These are phyloP conservation scores for Russula sp. DNA, from an alignment of 768 basidiomycete genomes.

Conservation along the genomic window DNA sequence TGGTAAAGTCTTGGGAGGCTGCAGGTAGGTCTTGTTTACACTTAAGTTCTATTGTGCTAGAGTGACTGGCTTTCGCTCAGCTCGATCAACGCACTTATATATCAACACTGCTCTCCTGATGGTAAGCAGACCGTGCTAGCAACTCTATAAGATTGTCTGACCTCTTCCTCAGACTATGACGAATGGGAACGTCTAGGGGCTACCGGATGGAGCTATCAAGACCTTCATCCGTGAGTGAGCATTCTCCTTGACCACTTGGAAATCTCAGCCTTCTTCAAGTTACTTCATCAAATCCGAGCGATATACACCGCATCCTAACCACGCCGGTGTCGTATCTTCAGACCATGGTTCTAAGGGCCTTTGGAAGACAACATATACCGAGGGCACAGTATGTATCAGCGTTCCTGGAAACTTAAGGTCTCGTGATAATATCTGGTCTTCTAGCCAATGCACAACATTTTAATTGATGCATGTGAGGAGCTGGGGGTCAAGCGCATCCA, in stretches of 20 bases:
- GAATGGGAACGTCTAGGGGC: constrained; percentile 23
- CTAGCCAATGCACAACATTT: constrained; percentile 14
- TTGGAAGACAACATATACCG: constrained; percentile 10
- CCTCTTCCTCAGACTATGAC: constrained; percentile 13
- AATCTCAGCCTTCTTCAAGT: neutral
- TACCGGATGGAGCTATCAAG: constrained; percentile 22
- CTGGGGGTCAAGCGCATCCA: constrained; percentile 13
- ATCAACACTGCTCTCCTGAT: constrained; percentile 18
- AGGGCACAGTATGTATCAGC: neutral
- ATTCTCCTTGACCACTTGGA: neutral
- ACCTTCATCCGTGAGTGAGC: constrained; percentile 18
- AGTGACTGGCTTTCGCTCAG: neutral
- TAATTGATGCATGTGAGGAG: constrained; percentile 14
- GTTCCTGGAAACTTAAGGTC: neutral
- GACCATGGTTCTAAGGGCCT: constrained; percentile 13
- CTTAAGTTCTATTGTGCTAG: neutral
- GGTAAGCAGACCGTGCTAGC: neutral
- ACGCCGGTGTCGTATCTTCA: constrained; percentile 3
- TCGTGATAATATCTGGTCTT: neutral
- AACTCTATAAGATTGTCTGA: neutral
- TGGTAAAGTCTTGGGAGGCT: constrained; percentile 19
- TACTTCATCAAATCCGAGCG: constrained; percentile 20
- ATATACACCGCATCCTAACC: constrained; percentile 8
- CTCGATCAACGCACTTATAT: constrained; percentile 15
- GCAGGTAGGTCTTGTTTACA: neutral